Evolutionary conservation across 169 alveolate genomes (phyloP), one percentile per base, ranked within the genome.

Genomic region (Eimeria acervulina): DNA sequence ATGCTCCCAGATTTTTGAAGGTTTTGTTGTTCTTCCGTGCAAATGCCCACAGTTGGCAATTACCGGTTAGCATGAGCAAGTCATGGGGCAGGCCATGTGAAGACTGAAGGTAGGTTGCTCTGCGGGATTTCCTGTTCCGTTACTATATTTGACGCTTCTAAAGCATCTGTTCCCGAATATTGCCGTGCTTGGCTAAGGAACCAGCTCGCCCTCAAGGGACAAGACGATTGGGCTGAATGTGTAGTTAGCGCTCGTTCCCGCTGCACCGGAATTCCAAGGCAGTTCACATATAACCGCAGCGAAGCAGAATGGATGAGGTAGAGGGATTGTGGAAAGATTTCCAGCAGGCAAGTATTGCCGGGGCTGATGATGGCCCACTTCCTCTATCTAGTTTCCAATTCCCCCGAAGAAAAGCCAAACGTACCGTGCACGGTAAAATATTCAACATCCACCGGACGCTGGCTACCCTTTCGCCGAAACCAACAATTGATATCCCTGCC

Each of bases 301-400:
- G 38, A 33, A 33, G 28, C 61, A 31, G 21, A 44, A 87, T 87
- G 93, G 81, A 87, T 33, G 38, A 31, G 6, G 93, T 40, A 33
- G 93, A 87, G 33, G 40, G 83, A 19, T n/a, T 26, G 38, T 87
- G 93, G 93, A 26, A 61, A 3, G 93, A 87, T 38, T 44, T 87
- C 12, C 59, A 38, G 42, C 42, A 87, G 81, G 70, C 61, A 4
- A 44, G 66, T 10, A 36, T 44, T 38, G 19, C 6, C 66, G 21
- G 78, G 38, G 21, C 83, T 78, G 15, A 44, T 0, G 93, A 21
- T 33, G 59, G 61, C 44, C 28, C 66, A 8, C 63, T 7, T 26
- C 59, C 93, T 21, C 63, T 87, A 31, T 36, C 93, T 38, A 55
- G 93, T 59, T 87, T 87, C 51, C 93, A 87, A 83, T 36, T 59